Conservation (phyloP, 768 basidiomycete genomes). For the Podaxis sp. region DNA sequence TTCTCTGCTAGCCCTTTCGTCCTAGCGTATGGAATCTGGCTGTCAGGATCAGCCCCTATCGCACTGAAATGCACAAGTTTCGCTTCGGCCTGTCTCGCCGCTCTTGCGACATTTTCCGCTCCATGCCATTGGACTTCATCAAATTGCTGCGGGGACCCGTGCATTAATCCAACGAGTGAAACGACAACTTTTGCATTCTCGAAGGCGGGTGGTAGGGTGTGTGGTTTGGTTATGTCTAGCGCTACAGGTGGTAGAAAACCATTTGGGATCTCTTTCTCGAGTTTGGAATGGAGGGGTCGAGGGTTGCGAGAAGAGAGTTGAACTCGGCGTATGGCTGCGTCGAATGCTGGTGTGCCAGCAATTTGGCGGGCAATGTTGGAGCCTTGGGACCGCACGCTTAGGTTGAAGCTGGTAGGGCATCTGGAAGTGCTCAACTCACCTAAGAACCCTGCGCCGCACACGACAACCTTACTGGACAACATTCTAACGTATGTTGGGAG, state of each 20-base stretch:
- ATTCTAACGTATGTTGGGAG: slow-evolving; percentile 1
- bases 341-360: slow-evolving; percentile 24
- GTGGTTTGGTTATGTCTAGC: slow-evolving; percentile 56
- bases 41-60: slow-evolving; percentile 66
- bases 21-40: slow-evolving; percentile 56
- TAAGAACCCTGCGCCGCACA: slow-evolving; percentile 62
- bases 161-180: slow-evolving; percentile 70
- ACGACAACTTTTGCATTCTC: slow-evolving; percentile 56
- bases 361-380: slow-evolving; percentile 59
- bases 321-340: slow-evolving; percentile 37
- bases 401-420: background rate
- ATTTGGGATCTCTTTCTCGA: slow-evolving; percentile 33
- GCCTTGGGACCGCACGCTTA: slow-evolving; percentile 33
- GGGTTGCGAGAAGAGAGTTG: slow-evolving; percentile 65
- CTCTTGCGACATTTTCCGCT: slow-evolving; percentile 62
- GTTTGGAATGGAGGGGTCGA: slow-evolving; percentile 31
- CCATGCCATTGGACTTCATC: slow-evolving; percentile 64
- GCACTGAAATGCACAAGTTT: slow-evolving; percentile 69
- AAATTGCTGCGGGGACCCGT: slow-evolving; percentile 56
- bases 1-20: slow-evolving; percentile 66
- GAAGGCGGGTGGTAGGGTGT: slow-evolving; percentile 48
- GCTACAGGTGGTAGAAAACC: slow-evolving; percentile 40
- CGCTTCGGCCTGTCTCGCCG: slow-evolving; percentile 51
- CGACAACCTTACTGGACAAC: slow-evolving; percentile 38
- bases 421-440: slow-evolving; percentile 34